phyloP scores from a whole-genome alignment of 2,329 filamentous ascomycete species.

The Aspergillus sp. region DNA sequence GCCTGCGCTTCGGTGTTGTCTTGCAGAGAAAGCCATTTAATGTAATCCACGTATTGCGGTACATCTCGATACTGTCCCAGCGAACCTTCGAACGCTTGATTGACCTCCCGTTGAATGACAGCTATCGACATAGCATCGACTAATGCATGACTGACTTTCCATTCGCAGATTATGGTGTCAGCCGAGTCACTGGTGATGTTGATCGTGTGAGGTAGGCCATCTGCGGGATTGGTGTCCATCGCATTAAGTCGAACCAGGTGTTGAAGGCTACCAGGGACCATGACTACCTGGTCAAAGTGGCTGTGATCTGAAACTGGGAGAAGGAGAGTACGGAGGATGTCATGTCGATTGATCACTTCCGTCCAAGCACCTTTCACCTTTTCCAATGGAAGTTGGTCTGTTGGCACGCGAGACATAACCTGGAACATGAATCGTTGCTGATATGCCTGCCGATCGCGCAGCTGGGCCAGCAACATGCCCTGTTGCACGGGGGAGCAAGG shows the following conservation, averaged over 20 bases:
- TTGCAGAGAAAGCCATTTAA: background rate
- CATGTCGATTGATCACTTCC: background rate
- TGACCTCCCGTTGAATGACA: constrained; percentile 10
- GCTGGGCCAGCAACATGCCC: background rate
- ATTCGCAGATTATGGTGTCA: constrained; percentile 2
- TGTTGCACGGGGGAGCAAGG: background rate
- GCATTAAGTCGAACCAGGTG: background rate
- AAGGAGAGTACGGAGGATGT: background rate
- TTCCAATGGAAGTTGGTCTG: background rate
- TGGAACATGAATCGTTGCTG: background rate
- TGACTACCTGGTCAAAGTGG: background rate
- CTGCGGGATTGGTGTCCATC: background rate
- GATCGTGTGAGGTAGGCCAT: background rate
- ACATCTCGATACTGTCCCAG: background rate
- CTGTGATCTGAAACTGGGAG: background rate
- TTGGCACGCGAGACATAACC: background rate
- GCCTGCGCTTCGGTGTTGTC: background rate
- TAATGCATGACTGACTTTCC: constrained; percentile 18
- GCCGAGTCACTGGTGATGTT: background rate
- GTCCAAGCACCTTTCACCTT: background rate
- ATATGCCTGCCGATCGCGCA: background rate
- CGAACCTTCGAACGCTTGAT: background rate
- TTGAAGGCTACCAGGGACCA: background rate
- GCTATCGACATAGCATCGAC: constrained; percentile 13
- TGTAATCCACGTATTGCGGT: background rate